Percentiles rank a stretch among this genome's conserved stretches.
Evolutionary conservation across 2,329 filamentous ascomycete species (phyloP).

Genomic region (Fusarium oxysporum): DNA sequence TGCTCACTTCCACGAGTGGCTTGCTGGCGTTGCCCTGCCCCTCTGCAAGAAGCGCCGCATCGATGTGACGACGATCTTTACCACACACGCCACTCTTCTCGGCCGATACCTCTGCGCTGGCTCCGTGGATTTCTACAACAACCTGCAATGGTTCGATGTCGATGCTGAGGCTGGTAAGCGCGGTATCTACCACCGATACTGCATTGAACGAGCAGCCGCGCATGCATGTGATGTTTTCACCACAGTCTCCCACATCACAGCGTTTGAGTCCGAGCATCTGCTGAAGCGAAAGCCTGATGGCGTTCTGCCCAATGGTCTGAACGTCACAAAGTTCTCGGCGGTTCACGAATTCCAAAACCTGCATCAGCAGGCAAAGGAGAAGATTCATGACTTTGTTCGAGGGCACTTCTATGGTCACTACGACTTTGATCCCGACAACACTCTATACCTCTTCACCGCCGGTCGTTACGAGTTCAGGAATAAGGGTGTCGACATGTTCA

Average conservation of each 20-base stretch:
- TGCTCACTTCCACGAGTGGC: constrained; percentile 99
- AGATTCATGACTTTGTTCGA: constrained; percentile 97
- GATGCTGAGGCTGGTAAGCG: constrained; percentile 97
- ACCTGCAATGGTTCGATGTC: constrained; percentile 95
- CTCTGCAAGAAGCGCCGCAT: constrained; percentile 94
- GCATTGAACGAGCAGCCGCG: constrained; percentile 93
- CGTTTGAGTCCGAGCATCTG: constrained; percentile 96
- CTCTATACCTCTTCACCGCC: constrained; percentile 96
- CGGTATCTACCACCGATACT: constrained; percentile 98
- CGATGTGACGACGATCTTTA: constrained; percentile 98
- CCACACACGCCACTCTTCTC: constrained; percentile 94
- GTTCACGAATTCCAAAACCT: constrained; percentile 99
- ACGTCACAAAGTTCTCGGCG: constrained; percentile 96
- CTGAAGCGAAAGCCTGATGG: constrained; percentile 98
- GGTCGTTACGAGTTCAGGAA: constrained; percentile 98
- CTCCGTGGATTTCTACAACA: constrained; percentile 99
- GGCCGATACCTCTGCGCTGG: constrained; percentile 97
- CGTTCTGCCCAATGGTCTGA: constrained; percentile 94
- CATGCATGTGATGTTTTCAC: constrained; percentile 97
- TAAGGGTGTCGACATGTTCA: constrained; percentile 99
- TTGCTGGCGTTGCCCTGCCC: constrained; percentile 92
- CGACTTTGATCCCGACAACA: constrained; percentile 96
- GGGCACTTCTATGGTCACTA: constrained; percentile 99
- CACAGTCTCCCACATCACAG: constrained; percentile 97
- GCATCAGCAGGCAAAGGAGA: constrained; percentile 95